phyloP scores from a whole-genome alignment of 2,329 filamentous ascomycete genomes.

The Diaporthe sp. region DNA sequence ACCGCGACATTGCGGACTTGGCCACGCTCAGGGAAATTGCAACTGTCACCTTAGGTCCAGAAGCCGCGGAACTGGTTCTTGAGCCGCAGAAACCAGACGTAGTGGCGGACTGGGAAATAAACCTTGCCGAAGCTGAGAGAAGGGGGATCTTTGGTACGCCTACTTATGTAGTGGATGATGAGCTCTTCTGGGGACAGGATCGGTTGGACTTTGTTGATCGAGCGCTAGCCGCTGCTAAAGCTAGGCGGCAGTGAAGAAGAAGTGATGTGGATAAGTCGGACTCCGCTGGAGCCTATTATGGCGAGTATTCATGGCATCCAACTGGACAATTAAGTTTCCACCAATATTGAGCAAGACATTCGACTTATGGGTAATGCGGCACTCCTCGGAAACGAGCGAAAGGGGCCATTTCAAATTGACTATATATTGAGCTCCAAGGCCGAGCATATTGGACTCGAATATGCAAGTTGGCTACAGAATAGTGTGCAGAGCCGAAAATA shows the following conservation, averaged over 20 bases:
- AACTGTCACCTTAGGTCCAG: neutral
- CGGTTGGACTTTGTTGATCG: conserved; percentile 32
- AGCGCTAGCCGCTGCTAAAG: conserved; percentile 3
- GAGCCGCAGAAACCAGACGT: neutral
- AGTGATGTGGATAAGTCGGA: neutral
- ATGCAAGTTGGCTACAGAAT: neutral
- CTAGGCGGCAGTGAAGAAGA: neutral
- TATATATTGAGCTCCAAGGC: neutral
- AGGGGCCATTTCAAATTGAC: neutral
- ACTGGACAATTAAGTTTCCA: too few relatives aligned
- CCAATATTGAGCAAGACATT: too few relatives aligned
- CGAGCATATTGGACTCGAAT: neutral
- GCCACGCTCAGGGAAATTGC: conserved; percentile 25
- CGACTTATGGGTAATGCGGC: neutral
- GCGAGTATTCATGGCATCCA: neutral
- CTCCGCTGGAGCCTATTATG: neutral
- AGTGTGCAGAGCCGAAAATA: neutral
- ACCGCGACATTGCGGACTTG: conserved; percentile 29
- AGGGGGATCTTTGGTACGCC: conserved; percentile 31
- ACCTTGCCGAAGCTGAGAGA: conserved; percentile 25
- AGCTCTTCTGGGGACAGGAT: conserved; percentile 36
- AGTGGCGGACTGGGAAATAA: conserved; percentile 13
- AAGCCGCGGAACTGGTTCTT: conserved; percentile 4
- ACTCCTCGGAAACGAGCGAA: neutral
- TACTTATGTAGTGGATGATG: conserved; percentile 32